Conservation (phyloP, 306 rosid species). For the Cicer yamashitae region DNA sequence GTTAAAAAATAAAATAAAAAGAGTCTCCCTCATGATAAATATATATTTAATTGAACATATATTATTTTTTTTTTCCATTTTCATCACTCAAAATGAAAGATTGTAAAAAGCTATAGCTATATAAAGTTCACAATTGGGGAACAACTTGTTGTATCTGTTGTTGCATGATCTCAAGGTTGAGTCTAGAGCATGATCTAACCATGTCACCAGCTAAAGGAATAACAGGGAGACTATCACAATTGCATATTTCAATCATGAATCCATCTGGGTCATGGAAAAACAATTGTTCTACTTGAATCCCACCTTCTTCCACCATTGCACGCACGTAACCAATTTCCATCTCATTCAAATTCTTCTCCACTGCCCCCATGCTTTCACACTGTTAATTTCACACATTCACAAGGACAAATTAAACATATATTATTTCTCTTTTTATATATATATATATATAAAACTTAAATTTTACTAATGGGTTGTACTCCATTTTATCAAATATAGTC, state of each 20-base stretch:
- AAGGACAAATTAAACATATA: not conserved
- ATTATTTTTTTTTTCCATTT: not conserved
- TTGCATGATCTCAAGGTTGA: conserved; percentile 43
- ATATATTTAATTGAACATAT: not conserved
- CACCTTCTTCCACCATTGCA: conserved; percentile 82
- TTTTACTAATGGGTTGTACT: too few species aligned
- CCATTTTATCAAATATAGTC: too few species aligned
- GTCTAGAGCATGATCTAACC: conserved; percentile 42
- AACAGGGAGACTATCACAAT: conserved; percentile 87
- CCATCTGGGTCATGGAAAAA: conserved; percentile 98
- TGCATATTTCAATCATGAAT: conserved; percentile 94
- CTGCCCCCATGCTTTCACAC: conserved; percentile 95
- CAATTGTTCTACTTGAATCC: conserved; percentile 75
- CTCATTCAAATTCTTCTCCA: conserved; percentile 86
- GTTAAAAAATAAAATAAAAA: not conserved
- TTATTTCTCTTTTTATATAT: not conserved
- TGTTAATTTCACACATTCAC: conserved; percentile 23
- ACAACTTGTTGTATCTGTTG: conserved; percentile 45
- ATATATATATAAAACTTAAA: too few species aligned
- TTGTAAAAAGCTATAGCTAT: not conserved
- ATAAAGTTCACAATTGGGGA: conserved; percentile 14
- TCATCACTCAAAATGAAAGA: not conserved
- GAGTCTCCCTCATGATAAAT: not conserved
- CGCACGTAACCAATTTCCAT: conserved; percentile 67
- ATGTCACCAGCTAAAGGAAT: conserved; percentile 59